Evolutionary conservation across 176 grass and related monocot species (phyloP).

Genomic region (Microstegium vimineum): DNA sequence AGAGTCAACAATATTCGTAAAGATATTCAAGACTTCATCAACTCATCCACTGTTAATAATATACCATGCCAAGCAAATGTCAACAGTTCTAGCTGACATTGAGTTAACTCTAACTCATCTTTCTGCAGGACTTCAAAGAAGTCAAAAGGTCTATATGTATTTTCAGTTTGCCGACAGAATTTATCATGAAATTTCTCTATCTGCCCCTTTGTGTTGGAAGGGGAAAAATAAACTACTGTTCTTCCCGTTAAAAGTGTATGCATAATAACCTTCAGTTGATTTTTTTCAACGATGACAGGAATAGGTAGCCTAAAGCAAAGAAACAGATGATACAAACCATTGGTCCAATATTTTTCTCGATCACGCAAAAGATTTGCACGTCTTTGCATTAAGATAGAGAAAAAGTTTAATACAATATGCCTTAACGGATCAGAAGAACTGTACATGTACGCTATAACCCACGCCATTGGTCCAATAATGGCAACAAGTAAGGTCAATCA

Average conservation of each 20-base stretch:
- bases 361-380: too few species aligned
- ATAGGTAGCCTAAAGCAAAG: neutral
- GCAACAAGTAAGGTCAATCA: neutral
- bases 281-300: neutral
- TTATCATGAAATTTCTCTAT: neutral
- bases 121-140: neutral
- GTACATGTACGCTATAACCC: too few species aligned
- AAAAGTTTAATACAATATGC: too few species aligned
- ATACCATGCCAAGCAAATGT: slow-evolving; percentile 34
- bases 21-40: neutral
- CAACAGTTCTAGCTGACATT: slow-evolving; percentile 33
- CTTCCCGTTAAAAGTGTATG: slow-evolving; percentile 30
- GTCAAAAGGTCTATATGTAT: slow-evolving; percentile 23
- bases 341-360: neutral
- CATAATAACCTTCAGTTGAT: neutral
- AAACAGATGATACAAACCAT: slow-evolving; percentile 16
- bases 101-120: slow-evolving; percentile 33
- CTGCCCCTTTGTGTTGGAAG: neutral
- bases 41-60: neutral
- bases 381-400: too few species aligned
- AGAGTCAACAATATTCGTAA: slow-evolving; percentile 23
- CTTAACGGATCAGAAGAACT: too few species aligned
- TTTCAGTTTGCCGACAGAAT: slow-evolving; percentile 32
- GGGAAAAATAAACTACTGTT: neutral
- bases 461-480: neutral